Percentiles rank a stretch among this genome's conserved stretches.
These are phyloP conservation scores for Hypoxylon fragiforme DNA, from an alignment of 495 filamentous ascomycete genomes.

Conservation along the genomic window DNA sequence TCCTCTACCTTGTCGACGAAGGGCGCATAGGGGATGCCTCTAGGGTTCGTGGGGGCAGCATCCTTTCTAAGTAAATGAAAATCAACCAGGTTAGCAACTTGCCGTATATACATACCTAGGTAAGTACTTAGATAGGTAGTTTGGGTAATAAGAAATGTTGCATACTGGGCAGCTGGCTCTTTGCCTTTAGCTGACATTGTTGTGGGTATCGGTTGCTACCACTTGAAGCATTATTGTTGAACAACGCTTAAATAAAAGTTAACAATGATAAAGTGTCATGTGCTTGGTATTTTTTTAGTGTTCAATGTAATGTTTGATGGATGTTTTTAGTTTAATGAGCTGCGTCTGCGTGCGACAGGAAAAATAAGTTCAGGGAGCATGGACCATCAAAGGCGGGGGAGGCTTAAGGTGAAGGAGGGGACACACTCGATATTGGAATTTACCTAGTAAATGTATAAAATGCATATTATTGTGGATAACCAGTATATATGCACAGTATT, in stretches of 20 bases:
- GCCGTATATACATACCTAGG: too few species aligned
- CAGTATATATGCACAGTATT: too few species aligned
- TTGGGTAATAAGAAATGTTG: too few species aligned
- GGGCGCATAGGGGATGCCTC: slow-evolving; percentile 91
- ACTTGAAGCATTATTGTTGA: slow-evolving; percentile 18
- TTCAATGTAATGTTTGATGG: background rate
- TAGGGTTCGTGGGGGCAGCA: slow-evolving; percentile 74
- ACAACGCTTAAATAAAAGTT: too few species aligned
- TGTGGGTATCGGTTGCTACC: slow-evolving; percentile 2
- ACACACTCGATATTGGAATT: background rate
- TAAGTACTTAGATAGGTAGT: too few species aligned
- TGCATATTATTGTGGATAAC: background rate
- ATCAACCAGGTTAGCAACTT: slow-evolving; percentile 1
- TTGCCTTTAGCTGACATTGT: slow-evolving; percentile 44
- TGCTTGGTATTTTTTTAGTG: too few species aligned
- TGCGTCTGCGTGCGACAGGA: background rate
- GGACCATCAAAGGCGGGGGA: slow-evolving; percentile 24
- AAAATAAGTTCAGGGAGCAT: slow-evolving; percentile 22
- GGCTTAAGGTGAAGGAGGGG: slow-evolving; percentile 26
- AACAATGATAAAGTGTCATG: too few species aligned
- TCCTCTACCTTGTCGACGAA: slow-evolving; percentile 97
- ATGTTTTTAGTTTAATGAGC: background rate
- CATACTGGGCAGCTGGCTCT: slow-evolving; percentile 34
- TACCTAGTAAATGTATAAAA: background rate
- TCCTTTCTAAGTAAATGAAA: slow-evolving; percentile 44